These are phyloP conservation scores for Aphanomyces stellatus DNA, from an alignment of 352 stramenopile genomes.

Conservation along the genomic window DNA sequence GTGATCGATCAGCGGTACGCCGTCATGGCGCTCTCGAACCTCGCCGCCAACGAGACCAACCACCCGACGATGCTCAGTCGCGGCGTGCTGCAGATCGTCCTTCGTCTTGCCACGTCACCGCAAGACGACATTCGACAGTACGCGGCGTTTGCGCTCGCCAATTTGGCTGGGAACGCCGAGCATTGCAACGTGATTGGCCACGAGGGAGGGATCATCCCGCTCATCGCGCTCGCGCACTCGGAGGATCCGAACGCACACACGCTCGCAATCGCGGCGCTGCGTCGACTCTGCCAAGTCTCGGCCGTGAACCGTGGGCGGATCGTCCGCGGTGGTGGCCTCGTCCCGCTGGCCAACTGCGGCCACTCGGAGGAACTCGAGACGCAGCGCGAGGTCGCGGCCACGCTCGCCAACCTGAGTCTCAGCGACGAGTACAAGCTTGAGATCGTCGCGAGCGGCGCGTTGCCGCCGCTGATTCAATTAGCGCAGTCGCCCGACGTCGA, in stretches of 20 bases:
- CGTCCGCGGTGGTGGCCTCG: constrained; percentile 75
- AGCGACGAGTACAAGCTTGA: constrained; percentile 88
- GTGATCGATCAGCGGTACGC: constrained; percentile 26
- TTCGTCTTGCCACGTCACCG: constrained; percentile 55
- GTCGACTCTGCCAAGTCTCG: constrained; percentile 87
- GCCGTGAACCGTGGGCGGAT: constrained; percentile 83
- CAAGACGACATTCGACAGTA: constrained; percentile 86
- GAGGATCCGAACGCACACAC: constrained; percentile 86
- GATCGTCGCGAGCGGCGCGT: constrained; percentile 73
- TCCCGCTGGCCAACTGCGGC: constrained; percentile 74
- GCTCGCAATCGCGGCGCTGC: constrained; percentile 87
- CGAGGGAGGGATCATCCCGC: constrained; percentile 80
- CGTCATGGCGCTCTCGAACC: constrained; percentile 92
- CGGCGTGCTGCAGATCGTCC: constrained; percentile 72
- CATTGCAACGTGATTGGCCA: constrained; percentile 84
- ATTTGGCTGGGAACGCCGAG: constrained; percentile 86
- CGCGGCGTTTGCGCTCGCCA: constrained; percentile 88
- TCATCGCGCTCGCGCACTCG: constrained; percentile 85
- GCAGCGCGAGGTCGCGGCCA: constrained; percentile 89
- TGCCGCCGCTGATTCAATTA: constrained; percentile 76
- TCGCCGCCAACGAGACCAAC: constrained; percentile 92
- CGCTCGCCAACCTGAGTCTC: constrained; percentile 91
- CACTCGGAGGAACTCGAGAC: constrained; percentile 90
- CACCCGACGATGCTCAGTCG: constrained; percentile 86
- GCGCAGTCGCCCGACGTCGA: constrained; percentile 87